Percentiles rank a stretch among this genome's conserved stretches.
phyloP scores from a whole-genome alignment of 2,329 filamentous ascomycete genomes.

The Pestalotiopsis sp. region DNA sequence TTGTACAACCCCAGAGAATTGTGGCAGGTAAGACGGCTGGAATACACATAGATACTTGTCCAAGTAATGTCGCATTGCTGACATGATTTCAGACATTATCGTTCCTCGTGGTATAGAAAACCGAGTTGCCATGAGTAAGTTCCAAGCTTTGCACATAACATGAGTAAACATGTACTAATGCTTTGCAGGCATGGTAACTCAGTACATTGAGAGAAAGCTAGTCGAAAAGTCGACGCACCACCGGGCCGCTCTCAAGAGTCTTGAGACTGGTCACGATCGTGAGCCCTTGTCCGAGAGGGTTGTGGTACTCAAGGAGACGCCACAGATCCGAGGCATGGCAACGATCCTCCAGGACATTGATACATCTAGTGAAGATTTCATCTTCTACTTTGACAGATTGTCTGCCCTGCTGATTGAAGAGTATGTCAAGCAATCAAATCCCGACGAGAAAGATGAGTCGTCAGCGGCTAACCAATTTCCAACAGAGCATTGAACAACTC shows the following conservation, averaged over 20 bases:
- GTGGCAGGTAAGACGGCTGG: constrained; percentile 64
- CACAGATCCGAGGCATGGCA: constrained; percentile 85
- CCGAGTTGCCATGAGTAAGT: constrained; percentile 79
- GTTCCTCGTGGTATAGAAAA: constrained; percentile 95
- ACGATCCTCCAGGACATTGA: constrained; percentile 84
- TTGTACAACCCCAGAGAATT: constrained; percentile 87
- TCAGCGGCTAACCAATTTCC: neutral
- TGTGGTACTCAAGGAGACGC: constrained; percentile 72
- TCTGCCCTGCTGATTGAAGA: constrained; percentile 82
- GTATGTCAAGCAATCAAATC: constrained; percentile 40
- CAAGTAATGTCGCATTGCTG: neutral
- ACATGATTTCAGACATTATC: constrained; percentile 70
- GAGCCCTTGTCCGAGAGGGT: constrained; percentile 76
- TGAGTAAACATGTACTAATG: constrained; percentile 15
- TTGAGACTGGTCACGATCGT: constrained; percentile 73
- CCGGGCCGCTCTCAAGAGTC: constrained; percentile 73
- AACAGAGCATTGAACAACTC: constrained; percentile 75
- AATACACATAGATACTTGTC: too few species aligned
- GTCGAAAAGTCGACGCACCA: constrained; percentile 84
- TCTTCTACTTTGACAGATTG: constrained; percentile 95
- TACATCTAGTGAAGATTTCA: constrained; percentile 84
- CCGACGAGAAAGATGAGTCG: neutral
- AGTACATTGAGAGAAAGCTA: constrained; percentile 87
- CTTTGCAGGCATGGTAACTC: constrained; percentile 79
- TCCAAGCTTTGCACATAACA: neutral